Base-by-base conservation (phyloP, 2,329 filamentous ascomycete genomes). In the Exophiala sp. region DNA sequence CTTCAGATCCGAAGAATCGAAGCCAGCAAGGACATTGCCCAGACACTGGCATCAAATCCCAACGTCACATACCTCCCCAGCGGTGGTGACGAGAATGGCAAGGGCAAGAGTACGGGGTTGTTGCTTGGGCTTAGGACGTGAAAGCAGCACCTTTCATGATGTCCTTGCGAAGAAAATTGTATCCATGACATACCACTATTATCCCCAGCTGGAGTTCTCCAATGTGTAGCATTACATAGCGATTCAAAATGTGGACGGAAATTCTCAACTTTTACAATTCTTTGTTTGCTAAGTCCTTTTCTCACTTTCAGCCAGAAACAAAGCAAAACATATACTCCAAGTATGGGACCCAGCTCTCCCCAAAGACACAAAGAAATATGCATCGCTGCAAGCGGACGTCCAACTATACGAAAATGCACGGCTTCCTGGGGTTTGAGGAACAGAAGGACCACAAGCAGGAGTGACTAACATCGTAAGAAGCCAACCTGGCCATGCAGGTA, bases 1-100 rank as follows among this genome's bases (percentile, higher is more conserved):
- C 88, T 99, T 63, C 85, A 94, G 83, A 97, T 99, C 73, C 81
- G 94, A 79, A 87, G 92, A 78, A 96, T 99, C 68, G 94, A 99
- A 79, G 95, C 94, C 11, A 91, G 89, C 70, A 89, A 87, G 72
- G 95, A 99, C 67, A 96, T 99, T 74, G 94, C 94, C 8, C 84
- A 91, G 74, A 92, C 91, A 63, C 75, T 99, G 68, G 84, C 92
- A 16, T 77, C 78, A 55, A 99, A 99, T 76, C 91, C 94, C 57
- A 97, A 99, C 66, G 91, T 99, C 50, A 91, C 91, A 44, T 99
- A 99, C 73, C 75, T 99, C 60, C 94, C 94, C 2, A 84, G 89
- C 64, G 87, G 88, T 54, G 73, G 72, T 35, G 72, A 73, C 39
- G 79, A 78, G 59, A 77, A 78, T 7, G 78, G 77, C 51, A 80